Evolutionary conservation across 805 yeast genomes (phyloP).

Genomic region (Pichia heedii): DNA sequence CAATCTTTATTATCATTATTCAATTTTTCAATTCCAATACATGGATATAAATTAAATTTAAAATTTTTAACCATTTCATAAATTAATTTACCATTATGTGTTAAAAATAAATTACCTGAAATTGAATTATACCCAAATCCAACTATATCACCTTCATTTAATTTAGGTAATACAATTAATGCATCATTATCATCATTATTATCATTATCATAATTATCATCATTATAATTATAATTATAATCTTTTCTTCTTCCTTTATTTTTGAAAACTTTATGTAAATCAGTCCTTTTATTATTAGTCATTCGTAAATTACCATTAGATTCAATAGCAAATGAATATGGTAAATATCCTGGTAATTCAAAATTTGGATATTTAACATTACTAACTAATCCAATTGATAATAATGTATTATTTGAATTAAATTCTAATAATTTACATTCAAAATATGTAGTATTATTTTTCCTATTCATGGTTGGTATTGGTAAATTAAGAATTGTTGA

Average conservation of each 20-base stretch:
- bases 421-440: slow-evolving; percentile 46
- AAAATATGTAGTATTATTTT: slow-evolving; percentile 52
- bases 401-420: slow-evolving; percentile 36
- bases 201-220: not conserved
- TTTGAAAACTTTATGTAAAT: not conserved
- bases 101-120: slow-evolving; percentile 42
- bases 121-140: slow-evolving; percentile 45
- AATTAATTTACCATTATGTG: slow-evolving; percentile 47
- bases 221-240: too few relatives aligned
- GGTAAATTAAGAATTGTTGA: slow-evolving; percentile 25
- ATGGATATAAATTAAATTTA: slow-evolving; percentile 43
- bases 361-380: slow-evolving; percentile 63
- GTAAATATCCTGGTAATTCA: slow-evolving; percentile 64
- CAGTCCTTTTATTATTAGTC: slow-evolving; percentile 3
- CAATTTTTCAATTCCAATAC: slow-evolving; percentile 39
- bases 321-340: slow-evolving; percentile 65
- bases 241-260: too few relatives aligned
- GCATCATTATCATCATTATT: slow-evolving; percentile 41
- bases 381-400: slow-evolving; percentile 60
- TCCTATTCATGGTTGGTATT: slow-evolving; percentile 28
- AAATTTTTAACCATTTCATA: slow-evolving; percentile 43
- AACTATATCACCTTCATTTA: slow-evolving; percentile 43
- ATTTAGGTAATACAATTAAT: slow-evolving; percentile 39
- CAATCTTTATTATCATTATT: slow-evolving; percentile 26
- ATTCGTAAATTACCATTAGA: slow-evolving; percentile 62